Evolutionary conservation across 208 protist species (phyloP).

Genomic region (Acanthamoeba castellanii): DNA sequence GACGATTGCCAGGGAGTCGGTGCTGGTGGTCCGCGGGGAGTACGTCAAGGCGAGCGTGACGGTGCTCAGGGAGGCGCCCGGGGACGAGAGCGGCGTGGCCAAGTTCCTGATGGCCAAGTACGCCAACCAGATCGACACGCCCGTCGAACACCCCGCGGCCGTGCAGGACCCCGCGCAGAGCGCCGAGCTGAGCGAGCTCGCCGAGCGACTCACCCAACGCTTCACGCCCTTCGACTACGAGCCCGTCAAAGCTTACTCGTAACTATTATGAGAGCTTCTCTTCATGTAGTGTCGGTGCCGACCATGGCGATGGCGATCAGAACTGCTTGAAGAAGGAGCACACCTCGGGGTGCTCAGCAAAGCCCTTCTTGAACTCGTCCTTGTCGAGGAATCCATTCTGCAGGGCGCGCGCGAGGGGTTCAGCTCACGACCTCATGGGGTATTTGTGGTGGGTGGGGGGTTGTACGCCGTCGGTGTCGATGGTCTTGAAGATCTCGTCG

Average conservation of each 20-base stretch:
- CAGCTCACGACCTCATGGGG: no score
- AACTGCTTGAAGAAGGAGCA: conserved; percentile 75
- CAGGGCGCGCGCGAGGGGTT: neutral
- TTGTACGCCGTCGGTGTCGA: conserved; percentile 19
- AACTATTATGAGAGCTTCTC: neutral
- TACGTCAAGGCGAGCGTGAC: neutral
- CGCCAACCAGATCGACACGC: neutral
- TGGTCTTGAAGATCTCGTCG: conserved; percentile 1
- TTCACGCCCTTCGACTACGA: neutral
- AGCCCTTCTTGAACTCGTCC: conserved; percentile 55
- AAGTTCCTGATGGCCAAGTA: conserved; percentile 21
- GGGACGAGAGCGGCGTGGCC: neutral
- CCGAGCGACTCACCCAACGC: neutral
- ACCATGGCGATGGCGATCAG: neutral
- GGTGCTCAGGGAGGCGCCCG: neutral
- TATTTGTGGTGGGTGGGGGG: neutral
- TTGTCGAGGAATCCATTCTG: conserved; percentile 19
- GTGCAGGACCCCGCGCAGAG: neutral
- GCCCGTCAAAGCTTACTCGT: neutral
- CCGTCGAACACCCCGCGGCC: neutral
- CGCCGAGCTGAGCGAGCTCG: neutral
- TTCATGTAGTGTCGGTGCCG: neutral
- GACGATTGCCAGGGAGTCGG: neutral
- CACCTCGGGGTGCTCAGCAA: conserved; percentile 67
- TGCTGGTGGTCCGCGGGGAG: neutral